Evolutionary conservation across 2,329 filamentous ascomycete species (phyloP), one percentile per base, ranked within the genome.

Genomic region (Pseudopyricularia cyperi): DNA sequence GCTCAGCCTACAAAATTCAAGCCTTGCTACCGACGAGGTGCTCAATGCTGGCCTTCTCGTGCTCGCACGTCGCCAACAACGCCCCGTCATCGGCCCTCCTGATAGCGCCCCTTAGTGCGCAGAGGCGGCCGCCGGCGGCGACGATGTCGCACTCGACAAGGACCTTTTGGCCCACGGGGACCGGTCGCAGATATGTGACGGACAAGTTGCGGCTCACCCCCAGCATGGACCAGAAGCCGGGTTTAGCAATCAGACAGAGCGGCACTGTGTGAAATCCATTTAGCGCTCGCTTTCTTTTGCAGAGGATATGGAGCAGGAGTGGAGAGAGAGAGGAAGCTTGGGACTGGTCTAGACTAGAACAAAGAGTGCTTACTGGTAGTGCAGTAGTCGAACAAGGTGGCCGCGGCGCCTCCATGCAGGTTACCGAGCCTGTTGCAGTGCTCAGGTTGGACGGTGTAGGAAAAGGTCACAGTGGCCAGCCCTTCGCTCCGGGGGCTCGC

Each of bases 121-220:
- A 71, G 56, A 85, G 55, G 52, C 70, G 71, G 62, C 70, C 73
- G 2, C 83, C 82, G 17, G 74, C 65, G 55, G 80, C 75, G 5
- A 83, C 65, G 15, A 83, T 64, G 58, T 82, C 77, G 57, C 74
- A 75, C 56, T 78, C 71, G 44, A 86, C 61, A 19, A 77, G 58
- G 8, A 80, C 66, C 57, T 71, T 68, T 1, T 65, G 67, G 9
- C 76, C 80, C 12, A 63, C 60, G 1, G 76, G 75, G 3, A 76
- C 72, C 1, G 84, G 83, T 1, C 81, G 73, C 54, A 88, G 65
- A 63, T 85, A 89, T 0, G 80, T 85, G 42, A 84, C 73, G 59
- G 75, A 80, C 52, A 89, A 70, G 26, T 78, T 82, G 53, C 84
- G 74, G 60, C 72, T 80, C 26, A 88, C 82, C 35, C 84, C 83